A percentile compares a stretch with the other conserved stretches of the same genome.
phyloP scores from a whole-genome alignment of 495 filamentous ascomycete species.

The Talaromyces borbonicus region DNA sequence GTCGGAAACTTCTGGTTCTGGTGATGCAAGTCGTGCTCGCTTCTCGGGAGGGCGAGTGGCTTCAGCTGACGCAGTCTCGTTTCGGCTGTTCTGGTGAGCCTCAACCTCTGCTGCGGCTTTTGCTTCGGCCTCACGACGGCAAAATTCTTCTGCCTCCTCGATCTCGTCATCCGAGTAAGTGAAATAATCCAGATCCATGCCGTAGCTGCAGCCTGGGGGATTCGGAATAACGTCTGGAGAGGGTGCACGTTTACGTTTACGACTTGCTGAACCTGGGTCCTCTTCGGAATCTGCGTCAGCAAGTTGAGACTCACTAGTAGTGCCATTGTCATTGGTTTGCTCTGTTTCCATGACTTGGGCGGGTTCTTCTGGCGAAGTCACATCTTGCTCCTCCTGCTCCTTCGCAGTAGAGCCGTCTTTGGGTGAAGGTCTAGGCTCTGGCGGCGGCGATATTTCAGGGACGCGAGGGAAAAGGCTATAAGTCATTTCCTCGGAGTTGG shows the following conservation, averaged over 20 bases:
- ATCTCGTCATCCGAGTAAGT: slow-evolving; percentile 24
- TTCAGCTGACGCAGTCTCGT: background rate
- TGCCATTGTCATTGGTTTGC: background rate
- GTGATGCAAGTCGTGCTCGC: slow-evolving; percentile 5
- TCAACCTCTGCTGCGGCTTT: background rate
- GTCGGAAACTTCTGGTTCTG: background rate
- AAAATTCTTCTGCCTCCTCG: slow-evolving; percentile 17
- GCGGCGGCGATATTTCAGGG: too few species aligned
- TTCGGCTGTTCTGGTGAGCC: too few species aligned
- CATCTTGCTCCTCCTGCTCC: background rate
- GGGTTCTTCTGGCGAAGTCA: background rate
- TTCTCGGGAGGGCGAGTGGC: slow-evolving; percentile 2
- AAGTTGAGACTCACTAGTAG: background rate
- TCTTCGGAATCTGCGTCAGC: background rate
- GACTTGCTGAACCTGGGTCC: background rate
- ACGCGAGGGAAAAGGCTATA: slow-evolving; percentile 2
- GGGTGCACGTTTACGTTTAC: slow-evolving; percentile 23
- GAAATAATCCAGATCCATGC: slow-evolving; percentile 36
- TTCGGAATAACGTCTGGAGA: slow-evolving; percentile 39
- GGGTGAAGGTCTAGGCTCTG: background rate
- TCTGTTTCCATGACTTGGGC: background rate
- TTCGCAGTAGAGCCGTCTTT: background rate
- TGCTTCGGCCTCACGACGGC: background rate
- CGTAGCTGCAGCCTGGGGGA: slow-evolving; percentile 33
- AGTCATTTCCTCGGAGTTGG: background rate